A percentile compares a stretch with the other conserved stretches of the same genome.
phyloP scores from a whole-genome alignment of 306 rosid genomes.

The Trifolium dubium region DNA sequence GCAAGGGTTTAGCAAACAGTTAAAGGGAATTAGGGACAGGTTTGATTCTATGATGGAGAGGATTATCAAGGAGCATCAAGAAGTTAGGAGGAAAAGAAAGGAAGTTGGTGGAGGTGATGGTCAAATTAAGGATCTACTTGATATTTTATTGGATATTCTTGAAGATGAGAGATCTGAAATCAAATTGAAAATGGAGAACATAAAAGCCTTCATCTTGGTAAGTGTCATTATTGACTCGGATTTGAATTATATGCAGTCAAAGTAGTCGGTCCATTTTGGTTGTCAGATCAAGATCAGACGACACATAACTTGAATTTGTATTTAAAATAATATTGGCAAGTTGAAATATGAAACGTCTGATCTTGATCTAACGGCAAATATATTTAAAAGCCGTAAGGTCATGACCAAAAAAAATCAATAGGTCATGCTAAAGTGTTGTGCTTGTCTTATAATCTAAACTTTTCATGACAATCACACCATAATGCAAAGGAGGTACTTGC shows the following conservation, averaged over 20 bases:
- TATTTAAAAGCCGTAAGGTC: neutral
- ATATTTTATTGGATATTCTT: slow-evolving; percentile 58
- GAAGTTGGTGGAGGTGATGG: slow-evolving; percentile 41
- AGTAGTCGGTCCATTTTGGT: neutral
- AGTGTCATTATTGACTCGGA: neutral
- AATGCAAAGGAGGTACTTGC: neutral
- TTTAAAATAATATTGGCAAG: neutral
- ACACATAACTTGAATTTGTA: neutral
- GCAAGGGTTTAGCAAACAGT: slow-evolving; percentile 57
- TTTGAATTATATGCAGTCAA: neutral
- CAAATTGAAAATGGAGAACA: slow-evolving; percentile 57
- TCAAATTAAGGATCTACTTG: slow-evolving; percentile 56
- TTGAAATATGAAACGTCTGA: neutral
- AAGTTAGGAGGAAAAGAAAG: slow-evolving; percentile 48
- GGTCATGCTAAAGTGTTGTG: neutral
- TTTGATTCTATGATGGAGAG: slow-evolving; percentile 62
- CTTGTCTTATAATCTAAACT: neutral
- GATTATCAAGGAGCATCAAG: slow-evolving; percentile 62
- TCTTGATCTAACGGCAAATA: neutral
- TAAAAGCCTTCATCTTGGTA: slow-evolving; percentile 72
- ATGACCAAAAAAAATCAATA: neutral
- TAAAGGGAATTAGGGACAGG: slow-evolving; percentile 51
- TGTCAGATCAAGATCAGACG: neutral
- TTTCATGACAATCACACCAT: slow-evolving; percentile 9
- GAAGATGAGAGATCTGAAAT: slow-evolving; percentile 56